Evolutionary conservation across 495 filamentous ascomycete genomes (phyloP).

Genomic region (Podospora pseudoanserina): DNA sequence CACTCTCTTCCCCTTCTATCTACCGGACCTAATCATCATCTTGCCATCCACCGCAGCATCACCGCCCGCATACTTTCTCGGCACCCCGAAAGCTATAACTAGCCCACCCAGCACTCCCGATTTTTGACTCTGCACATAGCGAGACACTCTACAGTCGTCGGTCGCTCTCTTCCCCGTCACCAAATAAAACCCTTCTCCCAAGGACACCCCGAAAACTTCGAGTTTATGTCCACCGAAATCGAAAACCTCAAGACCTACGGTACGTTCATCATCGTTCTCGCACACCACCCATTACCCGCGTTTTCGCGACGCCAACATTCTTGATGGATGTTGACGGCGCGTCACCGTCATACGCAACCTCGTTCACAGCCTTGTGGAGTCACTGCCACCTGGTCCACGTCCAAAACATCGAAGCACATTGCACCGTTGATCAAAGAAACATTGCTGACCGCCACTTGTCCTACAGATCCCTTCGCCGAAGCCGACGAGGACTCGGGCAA

Average conservation of each 20-base stretch:
- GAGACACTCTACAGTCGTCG: conserved; percentile 42
- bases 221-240: conserved; percentile 99
- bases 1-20: conserved; percentile 23
- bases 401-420: background rate
- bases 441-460: background rate
- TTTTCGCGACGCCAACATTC: background rate
- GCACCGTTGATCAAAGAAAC: background rate
- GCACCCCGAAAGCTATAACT: conserved; percentile 7
- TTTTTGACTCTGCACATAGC: conserved; percentile 22
- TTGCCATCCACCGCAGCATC: conserved; percentile 25
- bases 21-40: conserved; percentile 6
- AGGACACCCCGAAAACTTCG: conserved; percentile 49
- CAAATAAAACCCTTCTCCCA: conserved; percentile 43
- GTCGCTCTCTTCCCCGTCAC: conserved; percentile 40
- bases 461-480: conserved; percentile 99
- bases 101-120: conserved; percentile 1
- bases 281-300: background rate
- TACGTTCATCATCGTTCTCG: conserved; percentile 46
- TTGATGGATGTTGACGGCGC: background rate
- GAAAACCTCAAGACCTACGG: conserved; percentile 96
- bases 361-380: background rate
- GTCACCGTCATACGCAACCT: background rate
- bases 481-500: conserved; percentile 98
- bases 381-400: background rate
- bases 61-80: conserved; percentile 21